Percentiles rank a stretch among this genome's conserved stretches.
Evolutionary conservation across 2,329 filamentous ascomycete genomes (phyloP).

Genomic region (Ambrosiella cleistominuta): DNA sequence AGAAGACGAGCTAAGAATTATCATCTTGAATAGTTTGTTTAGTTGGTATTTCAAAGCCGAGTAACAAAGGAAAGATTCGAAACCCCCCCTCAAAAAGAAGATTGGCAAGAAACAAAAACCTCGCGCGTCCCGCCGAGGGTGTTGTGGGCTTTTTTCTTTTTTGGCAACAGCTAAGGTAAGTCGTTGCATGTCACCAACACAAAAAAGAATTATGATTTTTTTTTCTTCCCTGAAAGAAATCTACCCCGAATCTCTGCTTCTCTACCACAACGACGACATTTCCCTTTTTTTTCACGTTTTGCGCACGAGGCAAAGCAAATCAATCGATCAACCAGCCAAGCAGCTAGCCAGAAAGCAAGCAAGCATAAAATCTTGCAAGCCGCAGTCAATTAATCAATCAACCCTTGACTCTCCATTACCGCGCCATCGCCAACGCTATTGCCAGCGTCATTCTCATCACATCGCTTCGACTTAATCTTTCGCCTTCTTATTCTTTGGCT

Average conservation of each 20-base stretch:
- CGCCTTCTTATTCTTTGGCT: no score
- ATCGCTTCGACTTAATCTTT: no score
- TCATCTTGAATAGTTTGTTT: no score
- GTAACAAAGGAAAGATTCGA: no score
- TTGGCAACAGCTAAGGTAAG: background rate
- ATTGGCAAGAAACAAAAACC: constrained; percentile 1
- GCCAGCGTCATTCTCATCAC: no score
- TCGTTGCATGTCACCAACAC: background rate
- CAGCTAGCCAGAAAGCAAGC: background rate
- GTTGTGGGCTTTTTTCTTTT: background rate
- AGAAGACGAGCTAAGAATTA: no score
- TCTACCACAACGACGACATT: background rate
- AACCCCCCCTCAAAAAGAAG: no score
- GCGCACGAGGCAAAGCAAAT: background rate
- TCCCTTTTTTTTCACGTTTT: background rate
- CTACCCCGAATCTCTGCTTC: background rate
- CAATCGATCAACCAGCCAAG: background rate
- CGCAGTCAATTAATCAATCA: background rate
- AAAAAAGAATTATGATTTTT: background rate
- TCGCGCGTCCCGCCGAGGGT: constrained; percentile 11
- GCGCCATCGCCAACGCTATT: no score
- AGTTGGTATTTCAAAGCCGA: no score
- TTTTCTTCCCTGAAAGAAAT: background rate
- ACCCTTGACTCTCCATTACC: background rate
- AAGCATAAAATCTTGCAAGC: background rate